Evolutionary conservation across 2,329 filamentous ascomycete genomes (phyloP).

Genomic region (Penicillium sp.): DNA sequence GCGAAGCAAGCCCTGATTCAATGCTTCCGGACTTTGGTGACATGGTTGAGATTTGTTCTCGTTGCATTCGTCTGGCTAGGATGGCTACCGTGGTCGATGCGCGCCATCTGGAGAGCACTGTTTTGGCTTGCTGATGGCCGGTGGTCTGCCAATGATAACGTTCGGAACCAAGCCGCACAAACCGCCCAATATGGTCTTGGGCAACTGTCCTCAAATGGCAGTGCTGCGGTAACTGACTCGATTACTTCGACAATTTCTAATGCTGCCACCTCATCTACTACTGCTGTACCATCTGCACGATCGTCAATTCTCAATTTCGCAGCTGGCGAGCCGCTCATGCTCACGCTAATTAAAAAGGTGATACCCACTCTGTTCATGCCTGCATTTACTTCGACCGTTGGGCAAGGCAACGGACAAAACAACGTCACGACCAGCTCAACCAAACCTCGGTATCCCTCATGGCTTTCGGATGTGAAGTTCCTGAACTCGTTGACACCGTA

Average conservation of each 20-base stretch:
- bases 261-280: conserved; percentile 21
- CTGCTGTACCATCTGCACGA: conserved; percentile 29
- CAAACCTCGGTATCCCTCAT: conserved; percentile 43
- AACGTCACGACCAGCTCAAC: conserved; percentile 25
- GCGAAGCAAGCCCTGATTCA: conserved; percentile 74
- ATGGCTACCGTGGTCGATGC: conserved; percentile 84
- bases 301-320: conserved; percentile 43
- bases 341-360: conserved; percentile 46
- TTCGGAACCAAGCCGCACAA: conserved; percentile 14
- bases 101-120: conserved; percentile 85
- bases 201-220: conserved; percentile 27
- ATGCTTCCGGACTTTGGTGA: conserved; percentile 65
- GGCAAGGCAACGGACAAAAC: conserved; percentile 25
- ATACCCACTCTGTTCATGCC: conserved; percentile 34
- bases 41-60: conserved; percentile 74
- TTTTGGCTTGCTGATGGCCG: conserved; percentile 91
- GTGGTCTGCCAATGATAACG: conserved; percentile 45
- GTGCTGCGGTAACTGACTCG: conserved; percentile 20
- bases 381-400: conserved; percentile 25
- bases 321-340: conserved; percentile 44
- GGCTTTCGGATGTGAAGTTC: conserved; percentile 59
- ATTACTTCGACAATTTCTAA: conserved; percentile 24
- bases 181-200: conserved; percentile 17
- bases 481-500: conserved; percentile 61
- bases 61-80: conserved; percentile 86